Base-by-base conservation (phyloP, 2,329 filamentous ascomycete genomes). In the Stemphylium vesicarium region DNA sequence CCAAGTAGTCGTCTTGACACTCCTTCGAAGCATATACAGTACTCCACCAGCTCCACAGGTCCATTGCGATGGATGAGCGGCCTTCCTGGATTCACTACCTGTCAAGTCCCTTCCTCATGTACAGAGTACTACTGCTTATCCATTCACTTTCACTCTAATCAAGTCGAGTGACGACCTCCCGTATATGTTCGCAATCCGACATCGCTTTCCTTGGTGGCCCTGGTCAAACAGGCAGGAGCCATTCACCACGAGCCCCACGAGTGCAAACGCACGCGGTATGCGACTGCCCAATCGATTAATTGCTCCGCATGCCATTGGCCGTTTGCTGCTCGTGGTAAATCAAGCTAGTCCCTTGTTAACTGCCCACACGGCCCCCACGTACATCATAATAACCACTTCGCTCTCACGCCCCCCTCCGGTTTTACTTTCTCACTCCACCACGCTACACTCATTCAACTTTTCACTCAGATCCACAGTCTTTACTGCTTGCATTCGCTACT, bases 251-350 rank as follows among this genome's bases (percentile, higher is more conserved):
- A 40, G 20, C 18, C 52, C 50, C 36, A 38, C 37, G 43, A 37
- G 45, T 20, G 53, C 58, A 60, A 64, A 63, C 43, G 50, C 38
- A 33, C 41, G 16, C 20, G 4, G n/a, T 11, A 0, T n/a, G 16
- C 16, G 29, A 33, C 56, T 58, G 54, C 56, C 56, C 32, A 57
- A 15, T 35, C 26, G 54, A 51, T 13, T 22, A 31, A 39, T 20
- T 10, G 35, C 32, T 18, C 35, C 31, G 13, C 8, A 22, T 49
- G 8, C 29, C 16, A 63, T 61, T 63, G 56, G 59, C 39, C 33
- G 37, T 24, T 36, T 44, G 43, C n/a, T 29, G 26, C 31, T 35
- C 2, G 11, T 29, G 16, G 29, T 16, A 33, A 16, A 12, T 41
- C 22, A 38, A 38, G 51, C 53, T 46, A 57, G 18, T 48, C 45